These are phyloP conservation scores for Allodekkera sacchari DNA, from an alignment of 805 yeast species.

Conservation along the genomic window DNA sequence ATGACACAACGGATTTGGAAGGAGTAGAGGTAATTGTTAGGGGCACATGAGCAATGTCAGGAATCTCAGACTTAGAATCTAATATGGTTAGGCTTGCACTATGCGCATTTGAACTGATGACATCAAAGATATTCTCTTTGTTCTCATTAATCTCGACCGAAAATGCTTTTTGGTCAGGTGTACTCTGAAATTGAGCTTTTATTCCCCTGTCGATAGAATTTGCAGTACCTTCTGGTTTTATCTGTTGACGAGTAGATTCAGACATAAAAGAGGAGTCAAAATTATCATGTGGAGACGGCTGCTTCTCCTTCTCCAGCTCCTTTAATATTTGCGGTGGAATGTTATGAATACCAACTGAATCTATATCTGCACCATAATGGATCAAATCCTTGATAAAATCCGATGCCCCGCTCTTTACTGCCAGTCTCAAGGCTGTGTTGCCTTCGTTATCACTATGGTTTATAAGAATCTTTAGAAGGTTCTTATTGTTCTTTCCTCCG, in stretches of 20 bases:
- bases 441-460: constrained; percentile 79
- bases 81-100: no score
- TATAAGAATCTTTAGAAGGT: constrained; percentile 46
- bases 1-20: neutral
- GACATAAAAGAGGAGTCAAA: neutral
- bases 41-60: neutral
- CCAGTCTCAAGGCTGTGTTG: constrained; percentile 78
- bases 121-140: constrained; percentile 35
- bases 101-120: constrained; percentile 8
- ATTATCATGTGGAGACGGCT: no score
- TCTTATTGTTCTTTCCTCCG: constrained; percentile 21
- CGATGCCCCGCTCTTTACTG: constrained; percentile 48
- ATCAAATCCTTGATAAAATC: constrained; percentile 34
- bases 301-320: constrained; percentile 9
- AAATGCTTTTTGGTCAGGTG: no score
- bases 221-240: constrained; percentile 4
- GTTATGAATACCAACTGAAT: constrained; percentile 15
- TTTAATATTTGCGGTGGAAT: constrained; percentile 15
- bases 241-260: constrained; percentile 1
- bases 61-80: neutral
- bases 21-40: constrained; percentile 6
- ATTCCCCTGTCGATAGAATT: constrained; percentile 1
- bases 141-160: constrained; percentile 33
- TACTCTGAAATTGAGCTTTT: neutral
- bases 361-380: constrained; percentile 36